A percentile compares a stretch with the other conserved stretches of the same genome.
These are phyloP conservation scores for Incumbomyces lentus DNA, from an alignment of 2,329 filamentous ascomycete genomes.

Conservation along the genomic window DNA sequence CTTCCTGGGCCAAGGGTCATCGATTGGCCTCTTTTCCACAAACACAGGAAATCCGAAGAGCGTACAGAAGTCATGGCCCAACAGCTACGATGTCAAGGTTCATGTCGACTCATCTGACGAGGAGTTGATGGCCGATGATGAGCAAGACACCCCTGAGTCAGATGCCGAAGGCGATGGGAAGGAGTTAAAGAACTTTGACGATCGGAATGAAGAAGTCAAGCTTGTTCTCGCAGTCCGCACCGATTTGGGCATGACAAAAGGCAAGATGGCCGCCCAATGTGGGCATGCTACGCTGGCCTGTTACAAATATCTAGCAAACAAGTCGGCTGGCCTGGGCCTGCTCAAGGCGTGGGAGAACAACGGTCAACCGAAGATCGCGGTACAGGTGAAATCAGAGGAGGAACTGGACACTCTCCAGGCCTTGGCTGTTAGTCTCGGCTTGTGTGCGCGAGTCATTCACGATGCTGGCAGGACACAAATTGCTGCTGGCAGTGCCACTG, in stretches of 20 bases:
- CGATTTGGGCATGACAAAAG: conserved; percentile 95
- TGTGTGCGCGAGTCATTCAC: conserved; percentile 81
- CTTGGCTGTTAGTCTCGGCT: conserved; percentile 68
- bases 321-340: conserved; percentile 46
- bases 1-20: conserved; percentile 54
- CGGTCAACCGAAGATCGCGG: conserved; percentile 87
- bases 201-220: conserved; percentile 74
- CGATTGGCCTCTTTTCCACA: conserved; percentile 58
- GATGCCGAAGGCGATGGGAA: conserved; percentile 53
- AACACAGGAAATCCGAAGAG: conserved; percentile 16
- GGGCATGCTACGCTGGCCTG: conserved; percentile 94
- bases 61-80: conserved; percentile 38
- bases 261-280: conserved; percentile 97
- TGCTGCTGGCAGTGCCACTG: conserved; percentile 81
- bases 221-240: conserved; percentile 84
- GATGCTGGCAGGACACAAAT: conserved; percentile 98
- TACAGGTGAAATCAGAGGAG: conserved; percentile 80
- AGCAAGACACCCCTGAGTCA: conserved; percentile 53
- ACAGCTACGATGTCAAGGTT: conserved; percentile 44
- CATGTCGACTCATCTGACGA: conserved; percentile 34
- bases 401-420: conserved; percentile 65
- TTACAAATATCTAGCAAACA: conserved; percentile 69
- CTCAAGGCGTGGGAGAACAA: conserved; percentile 74
- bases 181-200: conserved; percentile 39
- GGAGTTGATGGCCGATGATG: conserved; percentile 20